Base-by-base conservation (phyloP, 73 alveolate species). In the Paramecium pentaurelia region DNA sequence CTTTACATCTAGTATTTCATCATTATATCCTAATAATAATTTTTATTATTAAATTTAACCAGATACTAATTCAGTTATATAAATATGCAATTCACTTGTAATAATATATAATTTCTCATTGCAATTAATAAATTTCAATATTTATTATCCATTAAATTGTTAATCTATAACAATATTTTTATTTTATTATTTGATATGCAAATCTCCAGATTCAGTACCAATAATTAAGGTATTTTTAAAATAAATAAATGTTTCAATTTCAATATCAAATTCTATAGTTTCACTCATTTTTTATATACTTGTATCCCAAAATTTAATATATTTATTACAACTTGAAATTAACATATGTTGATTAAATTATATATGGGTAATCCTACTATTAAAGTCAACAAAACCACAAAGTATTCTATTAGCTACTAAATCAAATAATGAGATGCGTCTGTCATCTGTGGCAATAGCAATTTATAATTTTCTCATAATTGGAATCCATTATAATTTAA, bases 1-100 rank as follows among this genome's bases (percentile, higher is more conserved):
- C 34, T 93, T 93, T 8, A 58, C 86, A 75, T 93, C 89, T 12
- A 90, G 40, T 11, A 93, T 86, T 73, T 93, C 96, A 54, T 93
- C 95, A 75, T 86, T 93, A 44, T 70, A 83, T 38, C 96, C 96
- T 25, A 93, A 42, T 18, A 71, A 37, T 27, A 68, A 86, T 45
- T 93, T 89, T 90, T 93, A 49, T 30, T 86, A 18, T 6, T 38
- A 45, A 7, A 60, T 40, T 49, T 77, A 25, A 27, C 92, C 94
- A 30, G 47, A 44, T 20, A 45, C 58, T 32, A 89, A 45, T 38
- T 32, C 54, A 20, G 71, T 27, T 6, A 45, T 71, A 73, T 71
- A 71, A 47, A 89, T 54, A 71, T 89, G 86, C 16, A 71, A 44
- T 89, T 89, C 94, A 32, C 86, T 83, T 47, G 94, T 89, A 6